Conservation (phyloP, 2,329 filamentous ascomycete species). For the Hypoxylon rubiginosum region DNA sequence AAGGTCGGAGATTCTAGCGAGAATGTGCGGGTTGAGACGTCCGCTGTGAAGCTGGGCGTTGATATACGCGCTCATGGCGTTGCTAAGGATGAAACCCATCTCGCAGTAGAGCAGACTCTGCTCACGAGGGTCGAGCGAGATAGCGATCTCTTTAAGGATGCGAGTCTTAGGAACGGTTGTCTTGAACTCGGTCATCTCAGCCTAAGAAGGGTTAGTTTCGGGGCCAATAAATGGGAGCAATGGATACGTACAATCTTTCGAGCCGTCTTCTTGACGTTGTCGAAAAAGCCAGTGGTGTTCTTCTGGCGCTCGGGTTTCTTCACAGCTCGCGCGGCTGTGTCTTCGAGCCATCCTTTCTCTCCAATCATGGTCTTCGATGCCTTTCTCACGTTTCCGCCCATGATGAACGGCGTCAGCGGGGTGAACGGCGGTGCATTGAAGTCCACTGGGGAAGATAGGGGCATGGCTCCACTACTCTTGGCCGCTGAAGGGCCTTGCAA, state of each 20-base stretch:
- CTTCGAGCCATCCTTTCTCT: conserved; percentile 69
- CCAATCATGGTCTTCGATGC: conserved; percentile 68
- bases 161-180: conserved; percentile 45
- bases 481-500: not conserved
- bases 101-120: conserved; percentile 72
- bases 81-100: conserved; percentile 68
- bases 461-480: conserved; percentile 2
- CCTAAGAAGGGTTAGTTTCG: conserved; percentile 39
- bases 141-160: conserved; percentile 54
- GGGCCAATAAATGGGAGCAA: not conserved
- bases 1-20: conserved; percentile 64
- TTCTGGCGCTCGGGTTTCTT: conserved; percentile 43
- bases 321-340: conserved; percentile 43
- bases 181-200: conserved; percentile 55
- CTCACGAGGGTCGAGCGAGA: conserved; percentile 68
- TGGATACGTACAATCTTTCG: conserved; percentile 63
- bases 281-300: conserved; percentile 41
- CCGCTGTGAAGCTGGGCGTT: conserved; percentile 66
- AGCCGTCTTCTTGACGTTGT: conserved; percentile 60
- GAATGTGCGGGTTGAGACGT: conserved; percentile 65
- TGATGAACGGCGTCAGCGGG: conserved; percentile 50
- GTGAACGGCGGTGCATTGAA: conserved; percentile 40
- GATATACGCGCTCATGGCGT: conserved; percentile 66
- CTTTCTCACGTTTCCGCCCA: conserved; percentile 48
- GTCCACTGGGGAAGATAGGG: conserved; percentile 26